Base-by-base conservation (phyloP, 257 asterid species). In the Cynanchum wilfordii region DNA sequence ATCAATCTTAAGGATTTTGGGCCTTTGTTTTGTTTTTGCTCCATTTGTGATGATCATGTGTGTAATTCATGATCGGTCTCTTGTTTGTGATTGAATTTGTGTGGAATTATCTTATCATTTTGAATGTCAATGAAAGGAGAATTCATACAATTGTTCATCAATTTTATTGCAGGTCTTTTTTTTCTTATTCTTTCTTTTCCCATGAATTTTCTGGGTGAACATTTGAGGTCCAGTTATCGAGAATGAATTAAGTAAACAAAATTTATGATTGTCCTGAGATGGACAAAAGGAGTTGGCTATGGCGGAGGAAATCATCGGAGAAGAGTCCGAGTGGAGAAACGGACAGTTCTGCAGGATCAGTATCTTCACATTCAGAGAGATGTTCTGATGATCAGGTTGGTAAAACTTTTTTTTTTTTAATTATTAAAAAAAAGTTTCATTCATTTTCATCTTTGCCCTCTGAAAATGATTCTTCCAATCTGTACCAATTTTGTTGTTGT, bases 371-470 rank as follows among this genome's bases (percentile, higher is more conserved):
- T 84, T 91, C 96, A 0, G 96, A 85, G 73, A 87, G 97, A 83
- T 89, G 86, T 81, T 91, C 95, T 0, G 99, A 89, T 84, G 99
- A 94, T 78, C 98, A 89, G 96, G 97, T 93, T 77, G n/a, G 85
- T 78, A 16, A 49, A 44, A 44, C 0, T 45, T 45, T 8, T 45
- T 45, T 7, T 1, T 33, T 33, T 33, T 33, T 33, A 36, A 36
- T 1, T 42, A 7, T 7, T 6, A 6, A 42, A 7, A 7, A 42
- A 7, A 0, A 57, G 4, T 47, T 3, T 10, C 16, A 7, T 69
- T 51, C 30, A 25, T 33, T 72, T 45, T 45, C 66, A 47, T 69
- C 51, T 60, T 17, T 59, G 66, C n/a, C 47, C 25, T 54, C 64
- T 44, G 20, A 33, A 56, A 50, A 20, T 52, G 11, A 20, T 25